Base-by-base conservation (phyloP, 768 basidiomycete genomes). In the Lactarius evosmus region DNA sequence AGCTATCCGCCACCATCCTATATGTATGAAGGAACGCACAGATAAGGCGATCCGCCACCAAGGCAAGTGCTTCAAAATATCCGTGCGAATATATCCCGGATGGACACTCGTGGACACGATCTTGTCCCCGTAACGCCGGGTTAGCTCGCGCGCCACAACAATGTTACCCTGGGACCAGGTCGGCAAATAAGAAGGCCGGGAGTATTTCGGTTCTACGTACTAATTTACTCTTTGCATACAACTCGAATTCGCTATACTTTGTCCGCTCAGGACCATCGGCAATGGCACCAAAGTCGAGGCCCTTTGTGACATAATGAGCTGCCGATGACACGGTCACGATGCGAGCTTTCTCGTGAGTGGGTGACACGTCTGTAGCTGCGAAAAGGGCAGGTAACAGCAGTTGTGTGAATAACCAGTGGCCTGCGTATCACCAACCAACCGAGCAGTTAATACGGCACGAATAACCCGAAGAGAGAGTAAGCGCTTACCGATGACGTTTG, bases 301-400 rank as follows among this genome's bases (percentile, higher is more conserved):
- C 64, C 7, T 69, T 60, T 11, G 69, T 71, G 36, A 78, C 55
- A 59, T 75, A 70, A 50, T 76, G 75, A 1, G 69, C 77, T 1
- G 74, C 70, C 3, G 84, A 83, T 7, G 82, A 78, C 12, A 77
- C 75, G 5, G 75, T n/a, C n/a, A n/a, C n/a, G n/a, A n/a, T n/a
- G n/a, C n/a, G n/a, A n/a, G n/a, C n/a, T n/a, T n/a, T n/a, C n/a
- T n/a, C n/a, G n/a, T n/a, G n/a, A n/a, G n/a, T n/a, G n/a, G n/a
- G n/a, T n/a, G n/a, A n/a, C n/a, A n/a, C n/a, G n/a, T n/a, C n/a
- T n/a, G n/a, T n/a, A n/a, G n/a, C n/a, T n/a, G n/a, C n/a, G n/a
- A n/a, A n/a, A n/a, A n/a, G n/a, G n/a, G n/a, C n/a, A n/a, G n/a
- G n/a, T n/a, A n/a, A n/a, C n/a, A n/a, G n/a, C n/a, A n/a, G n/a